Conservation (phyloP, 228 moss, liverwort and hornwort genomes). For the Sphagnum magellanicum region DNA sequence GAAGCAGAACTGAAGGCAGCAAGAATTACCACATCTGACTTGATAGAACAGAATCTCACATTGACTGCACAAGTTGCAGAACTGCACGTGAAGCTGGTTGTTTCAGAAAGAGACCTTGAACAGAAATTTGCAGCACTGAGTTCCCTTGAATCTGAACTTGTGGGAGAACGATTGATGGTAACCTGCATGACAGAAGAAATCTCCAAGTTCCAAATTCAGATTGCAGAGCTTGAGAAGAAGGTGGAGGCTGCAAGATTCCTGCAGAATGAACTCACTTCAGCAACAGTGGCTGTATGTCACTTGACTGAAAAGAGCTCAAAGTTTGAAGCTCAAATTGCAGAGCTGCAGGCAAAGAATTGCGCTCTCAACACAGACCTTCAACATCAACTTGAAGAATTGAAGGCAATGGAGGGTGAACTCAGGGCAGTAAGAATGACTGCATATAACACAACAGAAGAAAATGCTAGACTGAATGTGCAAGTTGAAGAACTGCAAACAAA, state of each 20-base stretch:
- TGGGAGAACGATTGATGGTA: slow-evolving; percentile 4
- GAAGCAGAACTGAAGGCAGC: slow-evolving; percentile 12
- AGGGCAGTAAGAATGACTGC: slow-evolving; percentile 10
- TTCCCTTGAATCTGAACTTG: slow-evolving; percentile 12
- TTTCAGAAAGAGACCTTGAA: slow-evolving; percentile 5
- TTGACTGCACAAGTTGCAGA: slow-evolving; percentile 16
- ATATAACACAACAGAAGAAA: slow-evolving; percentile 17
- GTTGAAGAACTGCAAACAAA: slow-evolving; percentile 3
- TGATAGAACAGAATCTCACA: slow-evolving; percentile 7
- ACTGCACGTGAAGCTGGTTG: neutral
- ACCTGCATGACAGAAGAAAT: neutral
- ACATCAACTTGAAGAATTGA: slow-evolving; percentile 8
- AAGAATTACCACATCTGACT: slow-evolving; percentile 12
- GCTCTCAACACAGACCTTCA: slow-evolving; percentile 1
- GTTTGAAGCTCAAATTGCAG: neutral
- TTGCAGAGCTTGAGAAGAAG: neutral
- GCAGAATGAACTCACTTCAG: neutral
- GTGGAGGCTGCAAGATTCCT: slow-evolving; percentile 8
- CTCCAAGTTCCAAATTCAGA: neutral
- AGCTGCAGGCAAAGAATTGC: neutral
- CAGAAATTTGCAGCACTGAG: slow-evolving; percentile 12
- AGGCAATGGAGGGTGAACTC: slow-evolving; percentile 7
- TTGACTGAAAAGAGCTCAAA: neutral
- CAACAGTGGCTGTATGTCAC: neutral
- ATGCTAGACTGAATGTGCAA: slow-evolving; percentile 16